These are phyloP conservation scores for Fomitiporia mediterranea DNA, from an alignment of 1,284 basidiomycete genomes.

Conservation along the genomic window DNA sequence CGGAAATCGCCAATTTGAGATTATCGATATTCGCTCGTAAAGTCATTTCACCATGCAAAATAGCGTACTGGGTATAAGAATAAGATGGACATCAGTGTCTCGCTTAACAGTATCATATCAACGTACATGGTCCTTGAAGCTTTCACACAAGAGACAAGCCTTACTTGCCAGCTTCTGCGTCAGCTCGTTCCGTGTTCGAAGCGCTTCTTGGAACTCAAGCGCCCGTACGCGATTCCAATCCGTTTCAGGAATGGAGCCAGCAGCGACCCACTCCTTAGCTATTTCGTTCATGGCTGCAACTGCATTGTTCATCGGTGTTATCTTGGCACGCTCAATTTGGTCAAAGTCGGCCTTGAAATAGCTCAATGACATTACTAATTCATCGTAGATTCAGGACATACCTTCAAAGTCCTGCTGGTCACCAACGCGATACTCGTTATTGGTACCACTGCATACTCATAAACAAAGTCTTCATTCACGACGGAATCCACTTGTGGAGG, in stretches of 20 bases:
- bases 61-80: constrained; percentile 56
- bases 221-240: constrained; percentile 82
- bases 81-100: constrained; percentile 1
- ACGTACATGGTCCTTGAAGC: constrained; percentile 54
- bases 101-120: not conserved
- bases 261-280: constrained; percentile 51
- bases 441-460: constrained; percentile 68
- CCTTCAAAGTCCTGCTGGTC: constrained; percentile 70
- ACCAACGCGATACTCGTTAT: constrained; percentile 77
- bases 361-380: not conserved
- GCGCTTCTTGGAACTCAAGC: constrained; percentile 89
- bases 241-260: constrained; percentile 58
- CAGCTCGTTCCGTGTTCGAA: constrained; percentile 58
- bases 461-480: constrained; percentile 47
- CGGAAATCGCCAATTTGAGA: constrained; percentile 81
- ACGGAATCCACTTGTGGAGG: constrained; percentile 52
- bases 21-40: constrained; percentile 69
- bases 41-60: constrained; percentile 70
- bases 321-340: constrained; percentile 62
- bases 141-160: constrained; percentile 52
- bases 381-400: constrained; percentile 30
- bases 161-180: constrained; percentile 39
- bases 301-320: constrained; percentile 55
- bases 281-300: constrained; percentile 45
- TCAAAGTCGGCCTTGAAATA: constrained; percentile 62